Evolutionary conservation across 2,329 filamentous ascomycete genomes (phyloP), one percentile per base, ranked within the genome.

Genomic region (Phyllosticta capitalensis): DNA sequence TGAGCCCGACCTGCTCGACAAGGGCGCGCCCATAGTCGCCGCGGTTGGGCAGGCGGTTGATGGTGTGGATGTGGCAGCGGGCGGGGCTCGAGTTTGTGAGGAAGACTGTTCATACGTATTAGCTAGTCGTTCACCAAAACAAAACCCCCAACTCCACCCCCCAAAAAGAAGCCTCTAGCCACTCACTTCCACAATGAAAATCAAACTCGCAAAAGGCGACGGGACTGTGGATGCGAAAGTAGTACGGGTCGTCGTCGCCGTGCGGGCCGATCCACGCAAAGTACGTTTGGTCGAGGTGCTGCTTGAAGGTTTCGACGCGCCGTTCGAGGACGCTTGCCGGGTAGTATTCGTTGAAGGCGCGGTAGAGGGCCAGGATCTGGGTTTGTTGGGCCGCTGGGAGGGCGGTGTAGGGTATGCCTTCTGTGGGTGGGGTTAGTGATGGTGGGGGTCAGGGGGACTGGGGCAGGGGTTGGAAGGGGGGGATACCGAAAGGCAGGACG

Each of bases 11-110:
- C 30, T 20, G 22, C 49, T 53, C 65, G 58, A 76, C 71, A 64
- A 83, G 67, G 9, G 78, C 81, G 64, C 78, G 81, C 0, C 89
- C 88, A 68, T 92, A 92, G 68, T 92, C 89, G 0, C 88, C 89
- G 0, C 75, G 83, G 69, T 92, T 92, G 0, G 89, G 89, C 30
- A 83, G 85, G 38, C 89, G 73, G 63, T 89, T 72, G 56, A 90
- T 73, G 0, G 88, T 92, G 69, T 92, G 89, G 21, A 89, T 88
- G 65, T 92, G 89, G 65, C 89, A 92, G 71, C 88, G 89, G 30
- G 84, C 84, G 0, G 88, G 88, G 71, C 88, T 82, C 55, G 78
- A 77, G 67, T 92, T 92, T 1, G 79, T 84, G 66, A 92, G 71
- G 65, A 91, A 92, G 0, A 92, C 88, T 0, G 24, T 19, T n/a